A percentile compares a stretch with the other conserved stretches of the same genome.
Conservation (phyloP, 2,329 filamentous ascomycete species). For the Massarina eburnea region DNA sequence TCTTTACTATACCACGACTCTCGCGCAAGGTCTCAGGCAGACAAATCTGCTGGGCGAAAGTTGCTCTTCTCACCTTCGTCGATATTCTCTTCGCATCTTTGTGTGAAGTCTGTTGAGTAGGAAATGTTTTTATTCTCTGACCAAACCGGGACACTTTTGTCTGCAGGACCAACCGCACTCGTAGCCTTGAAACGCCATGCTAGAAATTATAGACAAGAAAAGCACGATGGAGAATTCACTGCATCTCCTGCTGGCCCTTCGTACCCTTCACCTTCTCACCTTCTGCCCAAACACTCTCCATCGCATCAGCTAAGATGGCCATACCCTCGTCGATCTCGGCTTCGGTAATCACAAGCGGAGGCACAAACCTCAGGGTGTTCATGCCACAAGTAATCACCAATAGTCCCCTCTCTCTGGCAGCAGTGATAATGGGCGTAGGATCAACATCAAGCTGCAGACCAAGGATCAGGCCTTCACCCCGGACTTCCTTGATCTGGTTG, state of each 20-base stretch:
- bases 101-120: too few relatives aligned
- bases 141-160: background rate
- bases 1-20: too few relatives aligned
- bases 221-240: slow-evolving; percentile 10
- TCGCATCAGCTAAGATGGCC: slow-evolving; percentile 70
- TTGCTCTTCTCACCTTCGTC: too few relatives aligned
- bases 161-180: background rate
- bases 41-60: too few relatives aligned
- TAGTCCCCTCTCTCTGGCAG: slow-evolving; percentile 82
- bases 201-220: slow-evolving; percentile 5
- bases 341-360: slow-evolving; percentile 77
- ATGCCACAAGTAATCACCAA: slow-evolving; percentile 90
- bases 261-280: slow-evolving; percentile 32
- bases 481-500: slow-evolving; percentile 71
- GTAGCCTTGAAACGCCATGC: slow-evolving; percentile 21
- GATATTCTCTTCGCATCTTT: too few relatives aligned
- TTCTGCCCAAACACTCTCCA: slow-evolving; percentile 56
- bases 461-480: slow-evolving; percentile 82
- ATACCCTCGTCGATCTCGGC: slow-evolving; percentile 79
- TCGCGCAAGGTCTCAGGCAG: too few relatives aligned
- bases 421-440: slow-evolving; percentile 73
- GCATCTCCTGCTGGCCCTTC: slow-evolving; percentile 39
- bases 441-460: slow-evolving; percentile 80
- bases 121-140: background rate
- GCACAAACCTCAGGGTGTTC: slow-evolving; percentile 91